Base-by-base conservation (phyloP, 2,329 filamentous ascomycete species). In the Achaetomium macrosporum region DNA sequence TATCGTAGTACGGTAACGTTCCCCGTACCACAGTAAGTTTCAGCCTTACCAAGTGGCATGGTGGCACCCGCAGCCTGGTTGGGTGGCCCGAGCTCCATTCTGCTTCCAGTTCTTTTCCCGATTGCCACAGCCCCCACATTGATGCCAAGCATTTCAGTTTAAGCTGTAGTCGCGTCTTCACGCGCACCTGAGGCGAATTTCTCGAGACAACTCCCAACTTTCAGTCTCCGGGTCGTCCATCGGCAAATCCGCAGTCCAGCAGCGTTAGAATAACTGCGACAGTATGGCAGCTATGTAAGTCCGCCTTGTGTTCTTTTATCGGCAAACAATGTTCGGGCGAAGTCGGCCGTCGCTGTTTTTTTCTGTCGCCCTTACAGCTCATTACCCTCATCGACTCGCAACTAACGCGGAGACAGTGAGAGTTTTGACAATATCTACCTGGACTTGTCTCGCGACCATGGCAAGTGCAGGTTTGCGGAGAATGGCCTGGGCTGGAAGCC, bases 391-490 rank as follows among this genome's bases (percentile, higher is more conserved):
- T n/a, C 44, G 11, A 36, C 20, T 12, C 11, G 10, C 25, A 42
- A 36, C 55, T 62, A 39, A 61, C 59, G 10, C 42, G 2, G 17
- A 12, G 10, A 11, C 55, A 85, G 82, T 63, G 93, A 99, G 82
- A 93, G 87, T 68, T 99, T 99, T 73, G 92, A 97, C 68, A 90
- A 90, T 73, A 96, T 97, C 74, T 91, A 93, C 73, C 83, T 99
- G 64, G 92, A 99, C 70, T 82, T 99, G 56, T 96, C 91, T 64
- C 93, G 90, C 71, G 87, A 93, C 71, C 81, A 84, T 54, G 93
- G 93, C 62, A 93, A 92, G 74, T 96, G 91, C 75, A 85, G 93
- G 67, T 91, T 99, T 66, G 91, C 92, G 58, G 92, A 97, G 69
- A 91, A 84, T 49, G 93, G 93, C 56, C 82, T 97, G 63, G 93